Percentiles rank a stretch among this genome's conserved stretches.
These are phyloP conservation scores for Ascosphaera aggregata DNA, from an alignment of 2,329 filamentous ascomycete species.

Conservation along the genomic window DNA sequence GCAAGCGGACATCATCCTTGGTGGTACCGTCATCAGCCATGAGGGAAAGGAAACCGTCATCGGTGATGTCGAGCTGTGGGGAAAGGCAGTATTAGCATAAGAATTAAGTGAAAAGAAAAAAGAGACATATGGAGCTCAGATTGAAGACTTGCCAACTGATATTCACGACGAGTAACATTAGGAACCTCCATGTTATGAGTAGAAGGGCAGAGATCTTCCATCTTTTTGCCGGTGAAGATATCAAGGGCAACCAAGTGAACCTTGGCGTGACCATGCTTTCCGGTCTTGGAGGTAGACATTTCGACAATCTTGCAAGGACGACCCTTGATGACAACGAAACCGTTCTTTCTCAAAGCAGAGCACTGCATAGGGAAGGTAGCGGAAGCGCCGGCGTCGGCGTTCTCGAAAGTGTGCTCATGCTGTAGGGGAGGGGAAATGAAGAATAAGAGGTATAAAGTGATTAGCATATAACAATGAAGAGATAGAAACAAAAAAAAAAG, in stretches of 20 bases:
- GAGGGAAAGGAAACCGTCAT: constrained; percentile 86
- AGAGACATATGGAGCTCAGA: not conserved
- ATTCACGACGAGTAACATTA: constrained; percentile 74
- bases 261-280: constrained; percentile 99
- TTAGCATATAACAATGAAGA: constrained; percentile 1
- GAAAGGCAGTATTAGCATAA: constrained; percentile 1
- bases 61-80: constrained; percentile 66
- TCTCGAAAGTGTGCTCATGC: constrained; percentile 66
- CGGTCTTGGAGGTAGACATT: constrained; percentile 99
- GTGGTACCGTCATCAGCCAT: constrained; percentile 67
- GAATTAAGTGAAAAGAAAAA: not conserved
- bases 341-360: constrained; percentile 98
- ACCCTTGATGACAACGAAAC: constrained; percentile 93
- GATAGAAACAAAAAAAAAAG: not conserved
- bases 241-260: constrained; percentile 95
- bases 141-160: constrained; percentile 57
- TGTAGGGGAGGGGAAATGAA: constrained; percentile 14
- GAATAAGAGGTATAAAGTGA: not conserved
- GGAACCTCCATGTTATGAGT: constrained; percentile 79
- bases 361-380: constrained; percentile 95
- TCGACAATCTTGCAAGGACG: constrained; percentile 99
- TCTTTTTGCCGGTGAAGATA: constrained; percentile 99
- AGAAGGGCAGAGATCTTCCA: constrained; percentile 95
- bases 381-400: constrained; percentile 89
- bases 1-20: constrained; percentile 90